Conservation (phyloP, 1,284 basidiomycete species). For the Anthracocystis setariae region DNA sequence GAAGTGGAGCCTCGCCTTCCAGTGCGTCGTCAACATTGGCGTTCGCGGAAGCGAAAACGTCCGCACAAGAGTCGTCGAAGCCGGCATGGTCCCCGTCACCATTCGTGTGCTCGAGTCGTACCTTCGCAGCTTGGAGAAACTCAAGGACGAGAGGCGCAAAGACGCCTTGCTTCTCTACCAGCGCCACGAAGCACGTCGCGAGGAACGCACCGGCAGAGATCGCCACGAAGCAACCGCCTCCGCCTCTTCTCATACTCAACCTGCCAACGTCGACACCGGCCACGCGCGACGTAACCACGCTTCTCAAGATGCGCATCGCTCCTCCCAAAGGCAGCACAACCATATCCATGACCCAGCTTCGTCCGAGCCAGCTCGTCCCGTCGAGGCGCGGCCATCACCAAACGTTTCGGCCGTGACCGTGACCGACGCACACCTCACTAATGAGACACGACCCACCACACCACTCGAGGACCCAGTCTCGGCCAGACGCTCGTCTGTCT, state of each 20-base stretch:
- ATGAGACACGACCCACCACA: slow-evolving; percentile 48
- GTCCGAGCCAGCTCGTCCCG: slow-evolving; percentile 1
- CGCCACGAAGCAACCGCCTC: slow-evolving; percentile 15
- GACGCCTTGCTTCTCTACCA: slow-evolving; percentile 36
- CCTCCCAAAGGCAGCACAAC: neutral
- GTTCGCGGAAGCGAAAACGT: slow-evolving; percentile 89
- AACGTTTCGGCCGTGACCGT: slow-evolving; percentile 1
- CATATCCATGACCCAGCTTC: slow-evolving; percentile 1
- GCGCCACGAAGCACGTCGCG: slow-evolving; percentile 40
- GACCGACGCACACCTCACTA: slow-evolving; percentile 9
- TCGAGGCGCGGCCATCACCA: slow-evolving; percentile 8
- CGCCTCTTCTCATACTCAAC: slow-evolving; percentile 10
- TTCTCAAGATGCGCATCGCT: slow-evolving; percentile 9
- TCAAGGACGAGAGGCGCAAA: slow-evolving; percentile 43
- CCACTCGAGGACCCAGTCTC: slow-evolving; percentile 42
- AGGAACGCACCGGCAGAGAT: slow-evolving; percentile 33
- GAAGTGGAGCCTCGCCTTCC: slow-evolving; percentile 77
- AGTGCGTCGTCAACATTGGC: slow-evolving; percentile 97
- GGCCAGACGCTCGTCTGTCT: slow-evolving; percentile 34
- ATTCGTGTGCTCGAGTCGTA: slow-evolving; percentile 92
- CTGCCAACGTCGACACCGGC: slow-evolving; percentile 4
- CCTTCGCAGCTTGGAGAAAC: slow-evolving; percentile 68
- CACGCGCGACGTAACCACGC: slow-evolving; percentile 22
- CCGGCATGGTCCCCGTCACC: slow-evolving; percentile 92
- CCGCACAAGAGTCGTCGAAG: slow-evolving; percentile 91